Base-by-base conservation (phyloP, 805 yeast species). In the Starmerella roubikii region DNA sequence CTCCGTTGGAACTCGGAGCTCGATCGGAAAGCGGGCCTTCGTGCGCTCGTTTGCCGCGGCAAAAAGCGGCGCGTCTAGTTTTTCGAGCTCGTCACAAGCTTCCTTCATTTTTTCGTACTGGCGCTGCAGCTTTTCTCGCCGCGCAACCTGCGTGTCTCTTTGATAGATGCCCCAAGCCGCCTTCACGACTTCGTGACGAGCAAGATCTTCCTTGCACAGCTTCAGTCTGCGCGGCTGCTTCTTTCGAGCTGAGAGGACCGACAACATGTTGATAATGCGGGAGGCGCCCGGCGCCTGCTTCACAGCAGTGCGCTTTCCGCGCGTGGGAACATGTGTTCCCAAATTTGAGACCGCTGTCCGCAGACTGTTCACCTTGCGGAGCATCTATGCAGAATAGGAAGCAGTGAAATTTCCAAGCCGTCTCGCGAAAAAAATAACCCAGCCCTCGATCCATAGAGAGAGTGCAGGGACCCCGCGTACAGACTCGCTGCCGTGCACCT, bases 1-100 rank as follows among this genome's bases (percentile, higher is more conserved):
- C 40, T 85, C 88, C 1, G 93, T 79, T 17, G 98, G 98, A 9
- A 82, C 74, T 54, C 91, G 74, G 57, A 83, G 57, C 54, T 88
- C 95, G 51, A 81, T 61, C 4, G 94, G 88, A 58, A 82, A 85
- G 52, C 84, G 65, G 49, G 71, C 70, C 37, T 66, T 67, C 48
- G 78, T 78, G 35, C 64, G 61, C 23, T 58, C 57, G 50, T 73
- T 76, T 10, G 94, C 93, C 24, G 64, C 65, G 9, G 6, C 29
- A 50, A 66, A 85, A 37, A 88, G 62, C 34, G 61, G 67, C 0
- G 76, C 73, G 39, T 53, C 54, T 19, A 54, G 53, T 37, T 46
- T 30, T 29, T 52, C 50, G 53, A 88, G 70, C 45, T 74, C 80
- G 33, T 71, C 73, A 74, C 83, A 76, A 3, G 97, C 95, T 28